A percentile compares a stretch with the other conserved stretches of the same genome.
These are phyloP conservation scores for Debaryomycetaceae sp. DNA, from an alignment of 1,139 yeast genomes.

Conservation along the genomic window DNA sequence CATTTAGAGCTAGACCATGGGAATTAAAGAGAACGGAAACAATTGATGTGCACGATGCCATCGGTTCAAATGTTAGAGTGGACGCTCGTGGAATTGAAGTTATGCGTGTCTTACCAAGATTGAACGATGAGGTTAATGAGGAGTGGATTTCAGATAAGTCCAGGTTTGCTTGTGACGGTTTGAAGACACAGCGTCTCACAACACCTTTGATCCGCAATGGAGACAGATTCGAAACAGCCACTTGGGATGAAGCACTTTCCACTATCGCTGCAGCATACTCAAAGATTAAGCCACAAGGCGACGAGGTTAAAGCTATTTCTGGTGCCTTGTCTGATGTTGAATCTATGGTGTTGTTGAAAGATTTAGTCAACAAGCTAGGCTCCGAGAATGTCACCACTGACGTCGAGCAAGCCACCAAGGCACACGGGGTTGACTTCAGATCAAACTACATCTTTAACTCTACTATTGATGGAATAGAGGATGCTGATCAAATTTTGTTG, in stretches of 20 bases:
- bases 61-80: conserved; percentile 80
- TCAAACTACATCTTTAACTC: conserved; percentile 81
- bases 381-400: conserved; percentile 82
- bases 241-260: conserved; percentile 86
- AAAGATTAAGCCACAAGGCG: conserved; percentile 56
- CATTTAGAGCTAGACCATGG: conserved; percentile 93
- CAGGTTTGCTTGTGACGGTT: conserved; percentile 82
- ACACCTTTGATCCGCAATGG: conserved; percentile 76
- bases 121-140: conserved; percentile 84
- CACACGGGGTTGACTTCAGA: conserved; percentile 72
- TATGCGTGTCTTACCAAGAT: conserved; percentile 82
- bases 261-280: conserved; percentile 64
- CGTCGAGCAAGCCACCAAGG: conserved; percentile 57
- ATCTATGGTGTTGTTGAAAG: conserved; percentile 78
- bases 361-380: conserved; percentile 70
- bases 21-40: conserved; percentile 88
- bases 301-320: conserved; percentile 76
- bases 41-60: conserved; percentile 79
- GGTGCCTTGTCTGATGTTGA: conserved; percentile 86
- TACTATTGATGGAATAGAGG: conserved; percentile 75
- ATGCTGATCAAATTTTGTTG: conserved; percentile 74
- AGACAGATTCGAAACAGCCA: conserved; percentile 66
- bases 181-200: conserved; percentile 82
- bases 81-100: conserved; percentile 88
- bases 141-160: conserved; percentile 92